Base-by-base conservation (phyloP, 495 filamentous ascomycete species). In the Penicillium canariense region DNA sequence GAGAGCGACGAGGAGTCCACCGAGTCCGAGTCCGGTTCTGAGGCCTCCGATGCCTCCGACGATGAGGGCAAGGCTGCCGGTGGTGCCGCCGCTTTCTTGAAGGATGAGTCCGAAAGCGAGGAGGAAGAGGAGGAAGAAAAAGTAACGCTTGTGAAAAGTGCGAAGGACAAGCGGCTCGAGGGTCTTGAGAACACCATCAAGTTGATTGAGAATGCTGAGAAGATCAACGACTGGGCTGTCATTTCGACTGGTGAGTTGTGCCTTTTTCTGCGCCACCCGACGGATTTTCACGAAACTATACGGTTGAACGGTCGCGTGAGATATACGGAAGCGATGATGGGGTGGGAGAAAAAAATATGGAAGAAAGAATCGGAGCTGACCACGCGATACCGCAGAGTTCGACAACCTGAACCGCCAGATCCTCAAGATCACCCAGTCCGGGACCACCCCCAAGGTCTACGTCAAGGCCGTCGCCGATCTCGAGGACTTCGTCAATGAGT, bases 331-430 rank as follows among this genome's bases (percentile, higher is more conserved):
- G n/a, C n/a, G n/a, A n/a, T 7, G 20, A 17, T 20, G 49, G 17
- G 18, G 11, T 30, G 26, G 35, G 36, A 18, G 15, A 36, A 31
- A 18, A 25, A 40, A 31, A 23, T 26, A 12, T 53, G 18, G 39
- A 8, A 31, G 4, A 32, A 20, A 15, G 31, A 22, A 10, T 45
- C 6, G 40, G 51, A 52, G 59, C 64, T 73, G 51, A 69, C 54
- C 55, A 34, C 38, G 40, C 14, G 28, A 43, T 31, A 30, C 42
- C 56, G 22, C 54, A 95, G 92, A 97, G 72, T 97, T 95, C 79
- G 94, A 99, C 71, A 96, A 93, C 78, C 82, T 99, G 67, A 97
- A 96, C 77, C 85, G 91, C 50, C 87, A 96, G 71, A 82, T 96
- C 45, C 71, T 80, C 54, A 93, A 91, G 73, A 81, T 94, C 44